Conservation (phyloP, 2,329 filamentous ascomycete genomes). For the Trichoderma koningiopsis region DNA sequence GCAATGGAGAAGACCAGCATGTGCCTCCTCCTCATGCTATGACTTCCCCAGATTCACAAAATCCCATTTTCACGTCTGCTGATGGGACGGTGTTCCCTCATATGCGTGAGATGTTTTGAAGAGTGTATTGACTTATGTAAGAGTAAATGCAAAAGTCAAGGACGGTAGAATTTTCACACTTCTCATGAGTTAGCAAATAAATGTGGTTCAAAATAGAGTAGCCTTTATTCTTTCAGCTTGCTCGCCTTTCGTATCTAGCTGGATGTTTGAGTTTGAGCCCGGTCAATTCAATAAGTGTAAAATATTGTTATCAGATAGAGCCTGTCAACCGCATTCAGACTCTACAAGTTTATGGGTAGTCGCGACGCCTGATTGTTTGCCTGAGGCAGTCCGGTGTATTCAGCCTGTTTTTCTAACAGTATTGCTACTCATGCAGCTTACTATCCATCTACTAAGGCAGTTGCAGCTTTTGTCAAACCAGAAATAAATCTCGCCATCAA, state of each 20-base stretch:
- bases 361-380: not conserved
- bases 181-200: not conserved
- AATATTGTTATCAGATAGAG: not conserved
- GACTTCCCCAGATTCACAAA: constrained; percentile 30
- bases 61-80: constrained; percentile 31
- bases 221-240: not conserved
- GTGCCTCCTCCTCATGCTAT: constrained; percentile 32
- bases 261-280: not conserved
- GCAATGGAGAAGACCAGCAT: constrained; percentile 34
- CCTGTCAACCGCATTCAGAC: not conserved
- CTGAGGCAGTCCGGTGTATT: not conserved
- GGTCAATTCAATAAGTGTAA: not conserved
- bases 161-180: not conserved
- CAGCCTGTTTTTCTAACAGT: not conserved
- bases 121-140: not conserved
- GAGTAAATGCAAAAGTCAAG: not conserved
- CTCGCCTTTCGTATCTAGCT: not conserved
- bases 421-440: not conserved
- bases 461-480: not conserved
- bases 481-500: not conserved
- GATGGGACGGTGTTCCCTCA: constrained; percentile 43
- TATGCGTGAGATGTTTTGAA: constrained; percentile 43
- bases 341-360: not conserved
- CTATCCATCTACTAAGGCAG: not conserved
- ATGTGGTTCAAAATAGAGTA: not conserved